phyloP scores from a whole-genome alignment of 1,284 basidiomycete genomes.

The Malassezia psittaci region DNA sequence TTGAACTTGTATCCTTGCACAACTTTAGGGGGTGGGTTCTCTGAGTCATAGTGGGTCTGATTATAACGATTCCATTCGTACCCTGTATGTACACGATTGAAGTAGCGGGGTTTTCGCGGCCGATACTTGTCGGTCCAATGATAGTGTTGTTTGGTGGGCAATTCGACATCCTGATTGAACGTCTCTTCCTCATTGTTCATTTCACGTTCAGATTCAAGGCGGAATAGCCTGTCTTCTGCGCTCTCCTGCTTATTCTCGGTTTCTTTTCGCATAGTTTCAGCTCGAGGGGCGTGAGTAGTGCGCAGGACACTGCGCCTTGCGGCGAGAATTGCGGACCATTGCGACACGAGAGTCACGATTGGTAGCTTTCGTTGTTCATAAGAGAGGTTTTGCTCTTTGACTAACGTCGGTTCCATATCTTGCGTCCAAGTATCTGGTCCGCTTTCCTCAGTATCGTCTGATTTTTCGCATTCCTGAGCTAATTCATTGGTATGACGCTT shows the following conservation, averaged over 20 bases:
- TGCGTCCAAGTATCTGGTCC: constrained; percentile 6
- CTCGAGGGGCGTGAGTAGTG: constrained; percentile 26
- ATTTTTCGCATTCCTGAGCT: constrained; percentile 60
- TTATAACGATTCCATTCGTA: constrained; percentile 93
- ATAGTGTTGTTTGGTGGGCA: constrained; percentile 58
- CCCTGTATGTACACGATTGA: constrained; percentile 99
- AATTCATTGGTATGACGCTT: constrained; percentile 77
- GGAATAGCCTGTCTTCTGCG: constrained; percentile 24
- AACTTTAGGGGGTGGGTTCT: constrained; percentile 45
- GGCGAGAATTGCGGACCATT: constrained; percentile 22
- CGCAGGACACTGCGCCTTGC: constrained; percentile 25
- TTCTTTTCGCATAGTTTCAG: constrained; percentile 1
- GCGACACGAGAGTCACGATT: constrained; percentile 19
- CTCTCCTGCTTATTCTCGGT: constrained; percentile 7
- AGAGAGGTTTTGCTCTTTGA: constrained; percentile 19
- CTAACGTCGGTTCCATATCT: constrained; percentile 36
- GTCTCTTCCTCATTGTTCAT: constrained; percentile 89
- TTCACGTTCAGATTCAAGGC: constrained; percentile 58
- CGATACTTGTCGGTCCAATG: constrained; percentile 99
- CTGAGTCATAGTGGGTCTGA: constrained; percentile 46
- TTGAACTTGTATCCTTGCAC: constrained; percentile 85
- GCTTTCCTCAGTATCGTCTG: constrained; percentile 37
- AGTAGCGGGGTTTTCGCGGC: constrained; percentile 95
- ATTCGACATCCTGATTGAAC: constrained; percentile 79
- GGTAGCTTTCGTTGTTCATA: constrained; percentile 29